Evolutionary conservation across 2,329 filamentous ascomycete genomes (phyloP).

Genomic region (Cercospora brassicicola): DNA sequence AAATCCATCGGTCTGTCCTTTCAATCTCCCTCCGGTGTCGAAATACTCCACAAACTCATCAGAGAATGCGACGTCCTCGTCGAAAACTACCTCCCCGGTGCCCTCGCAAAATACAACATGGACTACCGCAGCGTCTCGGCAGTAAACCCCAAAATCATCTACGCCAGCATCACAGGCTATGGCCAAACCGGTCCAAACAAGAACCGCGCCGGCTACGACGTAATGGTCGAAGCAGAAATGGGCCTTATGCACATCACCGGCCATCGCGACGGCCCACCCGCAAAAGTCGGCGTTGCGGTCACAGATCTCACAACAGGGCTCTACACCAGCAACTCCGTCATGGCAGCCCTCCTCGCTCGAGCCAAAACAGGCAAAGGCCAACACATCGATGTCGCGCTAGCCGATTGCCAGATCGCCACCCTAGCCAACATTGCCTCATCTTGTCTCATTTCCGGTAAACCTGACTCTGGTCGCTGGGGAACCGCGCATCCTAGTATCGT

Average conservation of each 20-base stretch:
- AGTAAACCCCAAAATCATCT: conserved; percentile 85
- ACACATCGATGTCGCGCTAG: conserved; percentile 86
- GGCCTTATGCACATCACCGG: conserved; percentile 99
- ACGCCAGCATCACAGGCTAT: conserved; percentile 95
- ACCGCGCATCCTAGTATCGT: conserved; percentile 99
- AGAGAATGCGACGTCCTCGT: conserved; percentile 88
- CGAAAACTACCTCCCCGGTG: conserved; percentile 92
- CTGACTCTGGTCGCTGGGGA: conserved; percentile 88
- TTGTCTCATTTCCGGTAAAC: conserved; percentile 80
- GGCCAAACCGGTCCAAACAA: conserved; percentile 92
- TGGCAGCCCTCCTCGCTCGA: conserved; percentile 83
- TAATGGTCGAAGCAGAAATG: conserved; percentile 99
- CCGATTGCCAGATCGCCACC: conserved; percentile 92
- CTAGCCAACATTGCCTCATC: conserved; percentile 95
- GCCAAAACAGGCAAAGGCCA: conserved; percentile 76
- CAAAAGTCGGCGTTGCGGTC: conserved; percentile 96
- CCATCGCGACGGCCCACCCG: conserved; percentile 79
- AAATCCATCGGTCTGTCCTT: conserved; percentile 92
- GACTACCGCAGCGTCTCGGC: conserved; percentile 78
- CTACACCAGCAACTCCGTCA: conserved; percentile 92
- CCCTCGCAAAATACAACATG: conserved; percentile 84
- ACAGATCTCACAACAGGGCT: conserved; percentile 93
- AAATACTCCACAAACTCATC: conserved; percentile 81
- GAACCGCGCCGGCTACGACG: conserved; percentile 88
- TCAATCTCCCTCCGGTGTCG: conserved; percentile 76